These are phyloP conservation scores for Closterium sp. DNA, from an alignment of 139 green algal genomes.

Conservation along the genomic window DNA sequence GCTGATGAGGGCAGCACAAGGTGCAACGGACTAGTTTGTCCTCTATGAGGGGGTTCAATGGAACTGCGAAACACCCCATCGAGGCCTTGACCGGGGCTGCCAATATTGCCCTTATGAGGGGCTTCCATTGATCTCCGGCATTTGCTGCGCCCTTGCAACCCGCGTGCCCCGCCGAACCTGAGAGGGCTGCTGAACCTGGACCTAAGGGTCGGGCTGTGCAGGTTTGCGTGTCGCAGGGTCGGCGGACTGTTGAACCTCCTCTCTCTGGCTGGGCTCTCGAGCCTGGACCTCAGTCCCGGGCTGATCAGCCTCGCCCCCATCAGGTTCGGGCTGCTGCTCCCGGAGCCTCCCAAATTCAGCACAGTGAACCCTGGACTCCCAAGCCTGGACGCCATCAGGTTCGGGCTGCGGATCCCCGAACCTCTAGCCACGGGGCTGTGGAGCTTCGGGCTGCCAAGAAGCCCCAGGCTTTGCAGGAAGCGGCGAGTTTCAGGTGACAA, in stretches of 20 bases:
- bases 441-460: not conserved
- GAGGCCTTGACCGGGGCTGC: too few relatives aligned
- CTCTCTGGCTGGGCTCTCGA: not conserved
- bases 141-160: not conserved
- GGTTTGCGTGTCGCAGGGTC: not conserved
- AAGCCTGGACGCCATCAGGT: not conserved
- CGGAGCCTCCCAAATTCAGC: not conserved
- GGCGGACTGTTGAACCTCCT: not conserved
- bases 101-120: not conserved
- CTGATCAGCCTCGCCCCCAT: not conserved
- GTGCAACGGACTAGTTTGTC: not conserved
- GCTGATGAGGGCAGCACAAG: not conserved
- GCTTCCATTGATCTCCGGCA: not conserved
- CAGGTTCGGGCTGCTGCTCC: not conserved
- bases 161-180: not conserved
- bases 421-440: not conserved
- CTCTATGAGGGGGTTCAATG: not conserved
- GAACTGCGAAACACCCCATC: not conserved
- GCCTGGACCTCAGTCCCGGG: not conserved
- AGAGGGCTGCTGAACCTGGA: not conserved
- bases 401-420: not conserved
- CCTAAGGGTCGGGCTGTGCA: not conserved
- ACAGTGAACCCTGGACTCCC: not conserved
- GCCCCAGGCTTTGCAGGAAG: not conserved
- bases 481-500: not conserved